Conservation (phyloP, 148 eudicot genomes). For the Rhododendron ovatum region DNA sequence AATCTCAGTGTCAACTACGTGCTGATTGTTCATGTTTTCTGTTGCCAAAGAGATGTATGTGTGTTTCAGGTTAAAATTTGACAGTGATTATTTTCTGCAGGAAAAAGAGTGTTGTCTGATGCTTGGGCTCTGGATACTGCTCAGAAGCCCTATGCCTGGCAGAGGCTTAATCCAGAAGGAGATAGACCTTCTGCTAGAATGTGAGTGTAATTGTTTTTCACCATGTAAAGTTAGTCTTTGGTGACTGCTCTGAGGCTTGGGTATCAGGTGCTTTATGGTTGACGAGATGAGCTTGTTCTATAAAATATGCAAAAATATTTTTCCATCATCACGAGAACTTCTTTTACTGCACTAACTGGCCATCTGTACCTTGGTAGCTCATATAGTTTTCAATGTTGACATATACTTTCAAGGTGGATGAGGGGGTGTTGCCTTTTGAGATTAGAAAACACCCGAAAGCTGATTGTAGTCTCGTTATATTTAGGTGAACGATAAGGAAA, state of each 20-base stretch:
- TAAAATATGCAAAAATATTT: too few relatives aligned
- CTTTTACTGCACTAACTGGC: neutral
- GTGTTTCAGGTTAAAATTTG: neutral
- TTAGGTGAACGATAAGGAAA: neutral
- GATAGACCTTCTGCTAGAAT: slow-evolving; percentile 98
- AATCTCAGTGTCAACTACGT: neutral
- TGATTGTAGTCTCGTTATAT: neutral
- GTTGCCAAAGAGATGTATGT: neutral
- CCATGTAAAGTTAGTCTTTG: neutral
- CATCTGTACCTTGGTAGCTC: neutral
- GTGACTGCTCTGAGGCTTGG: slow-evolving; percentile 1
- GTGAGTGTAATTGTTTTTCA: slow-evolving; percentile 50
- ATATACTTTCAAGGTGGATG: neutral
- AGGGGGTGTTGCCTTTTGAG: neutral
- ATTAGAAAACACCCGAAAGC: neutral
- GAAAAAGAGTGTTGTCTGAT: slow-evolving; percentile 88
- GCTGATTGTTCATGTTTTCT: neutral
- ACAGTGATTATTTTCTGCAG: slow-evolving; percentile 30
- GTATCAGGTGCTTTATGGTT: slow-evolving; percentile 10
- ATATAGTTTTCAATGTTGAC: neutral
- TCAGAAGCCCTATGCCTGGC: slow-evolving; percentile 93
- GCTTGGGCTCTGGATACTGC: slow-evolving; percentile 98
- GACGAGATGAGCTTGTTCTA: neutral
- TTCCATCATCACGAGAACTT: neutral
- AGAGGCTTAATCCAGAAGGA: slow-evolving; percentile 87